These are phyloP conservation scores for Carex myosuroides DNA, from an alignment of 176 grass and related monocot species.

Conservation along the genomic window DNA sequence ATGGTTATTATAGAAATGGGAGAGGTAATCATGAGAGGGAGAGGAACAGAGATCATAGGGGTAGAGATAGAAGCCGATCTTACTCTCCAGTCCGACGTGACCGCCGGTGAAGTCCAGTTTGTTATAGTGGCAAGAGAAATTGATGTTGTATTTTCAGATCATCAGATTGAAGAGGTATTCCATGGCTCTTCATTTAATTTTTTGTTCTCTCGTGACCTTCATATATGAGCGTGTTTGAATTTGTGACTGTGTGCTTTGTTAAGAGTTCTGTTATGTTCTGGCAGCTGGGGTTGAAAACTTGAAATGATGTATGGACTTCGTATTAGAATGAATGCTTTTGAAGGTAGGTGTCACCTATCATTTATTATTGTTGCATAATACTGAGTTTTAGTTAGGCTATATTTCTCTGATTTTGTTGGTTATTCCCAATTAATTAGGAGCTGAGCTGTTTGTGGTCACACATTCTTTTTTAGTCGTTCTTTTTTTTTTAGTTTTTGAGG, in stretches of 20 bases:
- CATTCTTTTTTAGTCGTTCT: neutral
- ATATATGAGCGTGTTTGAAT: conserved; percentile 50
- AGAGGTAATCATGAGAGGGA: conserved; percentile 51
- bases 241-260: conserved; percentile 37
- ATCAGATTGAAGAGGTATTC: conserved; percentile 76
- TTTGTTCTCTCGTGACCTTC: conserved; percentile 21
- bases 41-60: conserved; percentile 41
- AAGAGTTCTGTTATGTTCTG: conserved; percentile 57
- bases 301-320: conserved; percentile 53
- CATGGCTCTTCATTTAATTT: conserved; percentile 33
- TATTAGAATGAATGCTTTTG: conserved; percentile 46
- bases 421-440: neutral
- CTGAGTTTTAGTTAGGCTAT: conserved; percentile 29
- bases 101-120: conserved; percentile 49
- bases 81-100: conserved; percentile 62
- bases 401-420: conserved; percentile 10
- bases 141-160: conserved; percentile 46
- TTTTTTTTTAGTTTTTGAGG: neutral
- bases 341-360: conserved; percentile 68
- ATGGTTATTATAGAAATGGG: conserved; percentile 57
- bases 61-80: conserved; percentile 56
- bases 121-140: conserved; percentile 48
- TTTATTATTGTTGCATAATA: conserved; percentile 28
- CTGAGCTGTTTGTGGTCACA: neutral
- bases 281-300: conserved; percentile 46